Evolutionary conservation across 1,284 basidiomycete species (phyloP).

Genomic region (Boletus hoseneyae): DNA sequence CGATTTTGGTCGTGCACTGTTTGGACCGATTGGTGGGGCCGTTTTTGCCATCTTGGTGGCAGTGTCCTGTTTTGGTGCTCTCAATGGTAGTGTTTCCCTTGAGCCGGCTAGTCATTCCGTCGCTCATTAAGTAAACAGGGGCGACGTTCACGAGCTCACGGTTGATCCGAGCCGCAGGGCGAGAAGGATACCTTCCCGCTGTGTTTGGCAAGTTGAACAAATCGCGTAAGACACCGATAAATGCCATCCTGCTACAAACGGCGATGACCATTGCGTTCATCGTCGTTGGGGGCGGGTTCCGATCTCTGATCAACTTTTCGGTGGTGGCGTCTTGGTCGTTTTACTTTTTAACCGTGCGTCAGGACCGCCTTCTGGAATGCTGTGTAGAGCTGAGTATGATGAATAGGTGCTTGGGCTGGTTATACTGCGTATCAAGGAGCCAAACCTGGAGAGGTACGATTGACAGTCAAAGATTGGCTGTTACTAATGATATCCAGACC

Average conservation of each 20-base stretch:
- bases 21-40: slow-evolving; percentile 83
- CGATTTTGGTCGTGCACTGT: slow-evolving; percentile 87
- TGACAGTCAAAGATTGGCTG: background rate
- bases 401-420: slow-evolving; percentile 80
- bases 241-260: slow-evolving; percentile 80
- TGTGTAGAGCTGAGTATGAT: slow-evolving; percentile 1
- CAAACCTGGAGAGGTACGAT: slow-evolving; percentile 73
- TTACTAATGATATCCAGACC: slow-evolving; percentile 50
- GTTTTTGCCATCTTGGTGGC: slow-evolving; percentile 90
- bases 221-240: slow-evolving; percentile 77
- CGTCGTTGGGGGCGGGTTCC: slow-evolving; percentile 83
- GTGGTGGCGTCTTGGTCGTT: slow-evolving; percentile 89
- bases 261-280: slow-evolving; percentile 75
- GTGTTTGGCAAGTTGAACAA: slow-evolving; percentile 76
- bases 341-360: slow-evolving; percentile 79
- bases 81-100: slow-evolving; percentile 59
- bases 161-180: slow-evolving; percentile 85
- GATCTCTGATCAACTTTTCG: slow-evolving; percentile 84
- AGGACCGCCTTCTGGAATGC: slow-evolving; percentile 1
- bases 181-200: slow-evolving; percentile 83
- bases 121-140: slow-evolving; percentile 40
- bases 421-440: slow-evolving; percentile 88
- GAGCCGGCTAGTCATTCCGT: background rate
- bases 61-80: slow-evolving; percentile 90
- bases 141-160: slow-evolving; percentile 81